These are phyloP conservation scores for Coemansia sp. DNA, from an alignment of 192 early-diverging fungal species.

Conservation along the genomic window DNA sequence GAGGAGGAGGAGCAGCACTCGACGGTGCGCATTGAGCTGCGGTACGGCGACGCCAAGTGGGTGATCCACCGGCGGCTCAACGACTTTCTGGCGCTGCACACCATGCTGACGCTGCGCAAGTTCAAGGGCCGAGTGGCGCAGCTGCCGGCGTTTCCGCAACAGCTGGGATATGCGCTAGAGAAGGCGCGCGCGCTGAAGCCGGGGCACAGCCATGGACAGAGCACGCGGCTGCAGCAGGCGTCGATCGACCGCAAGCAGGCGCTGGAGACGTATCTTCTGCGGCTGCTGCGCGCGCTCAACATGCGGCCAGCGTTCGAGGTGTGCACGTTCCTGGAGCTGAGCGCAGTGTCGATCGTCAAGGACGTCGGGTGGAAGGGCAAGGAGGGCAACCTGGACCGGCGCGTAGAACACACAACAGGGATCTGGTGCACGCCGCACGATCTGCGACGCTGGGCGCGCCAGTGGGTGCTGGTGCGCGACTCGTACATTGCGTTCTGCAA, in stretches of 20 bases:
- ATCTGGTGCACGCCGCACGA: slow-evolving; percentile 54
- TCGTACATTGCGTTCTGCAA: slow-evolving; percentile 61
- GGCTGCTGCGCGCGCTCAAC: slow-evolving; percentile 60
- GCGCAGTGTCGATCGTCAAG: slow-evolving; percentile 68
- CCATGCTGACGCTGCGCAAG: slow-evolving; percentile 56
- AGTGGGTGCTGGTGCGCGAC: slow-evolving; percentile 77
- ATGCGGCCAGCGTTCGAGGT: slow-evolving; percentile 68
- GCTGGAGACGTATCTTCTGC: slow-evolving; percentile 63
- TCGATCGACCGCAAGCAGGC: slow-evolving; percentile 56
- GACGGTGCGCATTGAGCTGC: slow-evolving; percentile 68
- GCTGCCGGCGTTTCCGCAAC: slow-evolving; percentile 49
- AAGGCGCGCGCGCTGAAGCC: slow-evolving; percentile 39
- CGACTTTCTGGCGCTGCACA: slow-evolving; percentile 69
- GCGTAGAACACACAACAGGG: slow-evolving; percentile 57
- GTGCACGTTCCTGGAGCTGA: slow-evolving; percentile 75
- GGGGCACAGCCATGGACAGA: slow-evolving; percentile 20
- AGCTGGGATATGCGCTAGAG: slow-evolving; percentile 44
- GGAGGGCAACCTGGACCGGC: slow-evolving; percentile 70
- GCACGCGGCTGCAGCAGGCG: slow-evolving; percentile 38
- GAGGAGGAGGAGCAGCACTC: slow-evolving; percentile 55
- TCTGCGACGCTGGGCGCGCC: slow-evolving; percentile 58
- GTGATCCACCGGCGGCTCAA: slow-evolving; percentile 63
- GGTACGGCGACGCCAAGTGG: slow-evolving; percentile 81
- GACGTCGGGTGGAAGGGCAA: slow-evolving; percentile 87
- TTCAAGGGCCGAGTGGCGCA: slow-evolving; percentile 51